Conservation (phyloP, 2,329 filamentous ascomycete species). For the Colletotrichum falcatum region DNA sequence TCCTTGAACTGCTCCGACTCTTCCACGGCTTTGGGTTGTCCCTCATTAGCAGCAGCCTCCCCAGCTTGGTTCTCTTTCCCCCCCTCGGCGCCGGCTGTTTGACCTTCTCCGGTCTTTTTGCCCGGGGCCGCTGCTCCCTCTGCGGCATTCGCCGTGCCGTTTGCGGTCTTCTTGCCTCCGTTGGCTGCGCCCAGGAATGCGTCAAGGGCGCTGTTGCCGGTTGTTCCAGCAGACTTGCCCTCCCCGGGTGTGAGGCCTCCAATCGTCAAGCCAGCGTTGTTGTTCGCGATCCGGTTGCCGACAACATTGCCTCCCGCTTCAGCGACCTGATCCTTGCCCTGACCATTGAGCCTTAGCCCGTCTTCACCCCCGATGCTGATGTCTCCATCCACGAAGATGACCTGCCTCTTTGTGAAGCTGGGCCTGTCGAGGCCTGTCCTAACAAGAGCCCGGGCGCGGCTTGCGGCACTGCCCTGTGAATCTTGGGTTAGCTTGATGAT, state of each 20-base stretch:
- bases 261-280: slow-evolving; percentile 31
- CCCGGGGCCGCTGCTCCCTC: slow-evolving; percentile 6
- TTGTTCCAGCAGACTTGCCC: slow-evolving; percentile 14
- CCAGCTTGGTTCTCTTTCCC: not conserved
- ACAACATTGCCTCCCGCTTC: not conserved
- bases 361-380: slow-evolving; percentile 27
- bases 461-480: slow-evolving; percentile 26
- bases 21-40: slow-evolving; percentile 29
- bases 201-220: slow-evolving; percentile 32
- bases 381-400: slow-evolving; percentile 24
- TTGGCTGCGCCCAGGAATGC: slow-evolving; percentile 22
- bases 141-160: slow-evolving; percentile 22
- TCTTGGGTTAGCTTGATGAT: not conserved
- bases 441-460: slow-evolving; percentile 32
- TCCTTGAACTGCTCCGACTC: slow-evolving; percentile 38
- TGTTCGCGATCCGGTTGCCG: slow-evolving; percentile 15
- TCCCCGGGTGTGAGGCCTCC: slow-evolving; percentile 20
- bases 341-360: slow-evolving; percentile 15
- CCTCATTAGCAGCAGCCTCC: slow-evolving; percentile 1
- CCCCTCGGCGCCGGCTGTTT: not conserved
- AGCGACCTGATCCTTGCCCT: slow-evolving; percentile 7
- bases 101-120: slow-evolving; percentile 1
- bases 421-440: slow-evolving; percentile 11
- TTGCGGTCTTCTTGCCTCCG: slow-evolving; percentile 18
- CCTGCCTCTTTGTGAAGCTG: slow-evolving; percentile 17